Evolutionary conservation across 208 protist genomes (phyloP).

Genomic region (Herpetomonas samuelpessoai): DNA sequence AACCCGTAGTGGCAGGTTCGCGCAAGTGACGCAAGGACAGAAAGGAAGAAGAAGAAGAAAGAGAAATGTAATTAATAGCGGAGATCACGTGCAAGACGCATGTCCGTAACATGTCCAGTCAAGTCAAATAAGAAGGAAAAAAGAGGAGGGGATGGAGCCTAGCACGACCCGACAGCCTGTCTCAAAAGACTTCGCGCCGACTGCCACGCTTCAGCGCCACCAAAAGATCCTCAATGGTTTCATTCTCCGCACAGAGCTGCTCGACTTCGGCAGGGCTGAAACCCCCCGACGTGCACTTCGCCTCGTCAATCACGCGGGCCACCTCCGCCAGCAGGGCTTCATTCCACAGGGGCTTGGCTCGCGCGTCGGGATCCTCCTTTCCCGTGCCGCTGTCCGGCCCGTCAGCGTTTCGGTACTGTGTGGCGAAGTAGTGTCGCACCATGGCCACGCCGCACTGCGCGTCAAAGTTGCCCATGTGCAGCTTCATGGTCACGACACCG

Average conservation of each 20-base stretch:
- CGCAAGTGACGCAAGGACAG: conserved; percentile 1
- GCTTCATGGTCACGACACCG: conserved; percentile 89
- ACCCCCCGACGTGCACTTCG: conserved; percentile 9
- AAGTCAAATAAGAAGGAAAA: conserved; percentile 8
- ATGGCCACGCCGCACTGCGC: conserved; percentile 65
- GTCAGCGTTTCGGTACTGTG: not conserved
- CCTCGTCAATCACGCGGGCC: conserved; percentile 7
- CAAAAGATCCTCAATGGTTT: conserved; percentile 68
- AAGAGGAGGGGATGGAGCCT: conserved; percentile 3
- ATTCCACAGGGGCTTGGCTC: conserved; percentile 11
- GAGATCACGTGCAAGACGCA: too few species aligned
- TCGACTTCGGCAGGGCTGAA: conserved; percentile 87
- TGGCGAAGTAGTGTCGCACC: conserved; percentile 73
- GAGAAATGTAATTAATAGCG: conserved; percentile 12
- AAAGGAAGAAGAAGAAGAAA: conserved; percentile 6
- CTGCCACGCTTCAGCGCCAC: conserved; percentile 49
- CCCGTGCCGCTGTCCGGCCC: not conserved
- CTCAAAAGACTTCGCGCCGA: conserved; percentile 50
- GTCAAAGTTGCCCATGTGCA: conserved; percentile 84
- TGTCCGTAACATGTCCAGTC: too few species aligned
- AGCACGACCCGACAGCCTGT: conserved; percentile 14
- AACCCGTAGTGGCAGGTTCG: not conserved
- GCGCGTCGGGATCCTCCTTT: conserved; percentile 12
- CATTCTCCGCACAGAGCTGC: conserved; percentile 84
- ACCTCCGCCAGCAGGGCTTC: conserved; percentile 20